Conservation (phyloP, 1,284 basidiomycete species). For the Marasmius sp. region DNA sequence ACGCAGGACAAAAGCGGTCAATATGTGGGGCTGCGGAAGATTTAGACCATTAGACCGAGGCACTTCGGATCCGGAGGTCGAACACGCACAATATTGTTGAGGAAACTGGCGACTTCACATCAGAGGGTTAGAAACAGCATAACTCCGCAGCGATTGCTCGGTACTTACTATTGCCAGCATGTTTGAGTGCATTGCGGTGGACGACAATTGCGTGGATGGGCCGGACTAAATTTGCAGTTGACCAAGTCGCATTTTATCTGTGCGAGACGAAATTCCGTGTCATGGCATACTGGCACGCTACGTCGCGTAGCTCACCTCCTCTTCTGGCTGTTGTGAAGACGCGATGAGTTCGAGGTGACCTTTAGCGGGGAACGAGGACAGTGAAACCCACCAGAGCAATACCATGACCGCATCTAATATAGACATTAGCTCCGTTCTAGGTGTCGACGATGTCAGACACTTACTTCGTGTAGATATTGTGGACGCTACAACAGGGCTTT, state of each 20-base stretch:
- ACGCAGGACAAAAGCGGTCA: constrained; percentile 44
- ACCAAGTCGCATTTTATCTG: constrained; percentile 64
- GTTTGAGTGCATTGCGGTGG: constrained; percentile 52
- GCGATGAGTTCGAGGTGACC: constrained; percentile 6
- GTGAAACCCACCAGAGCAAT: constrained; percentile 47
- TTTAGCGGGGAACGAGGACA: neutral
- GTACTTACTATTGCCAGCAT: constrained; percentile 74
- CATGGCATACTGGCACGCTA: neutral
- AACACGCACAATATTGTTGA: constrained; percentile 56
- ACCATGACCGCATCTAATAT: constrained; percentile 57
- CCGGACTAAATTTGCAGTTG: constrained; percentile 66
- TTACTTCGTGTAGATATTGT: constrained; percentile 50
- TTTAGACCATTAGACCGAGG: constrained; percentile 2
- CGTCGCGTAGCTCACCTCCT: constrained; percentile 44
- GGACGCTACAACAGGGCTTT: constrained; percentile 36
- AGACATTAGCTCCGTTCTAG: constrained; percentile 8
- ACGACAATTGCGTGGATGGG: constrained; percentile 50
- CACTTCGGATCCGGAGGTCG: neutral
- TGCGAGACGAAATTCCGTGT: constrained; percentile 5
- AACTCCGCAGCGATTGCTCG: neutral
- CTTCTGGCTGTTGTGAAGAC: constrained; percentile 50
- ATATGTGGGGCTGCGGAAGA: constrained; percentile 42
- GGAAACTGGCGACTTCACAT: constrained; percentile 59
- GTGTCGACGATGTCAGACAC: constrained; percentile 13
- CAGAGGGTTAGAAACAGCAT: neutral